Evolutionary conservation across 2,329 filamentous ascomycete species (phyloP), one percentile per base, ranked within the genome.

Genomic region (Aspergillus terreus): DNA sequence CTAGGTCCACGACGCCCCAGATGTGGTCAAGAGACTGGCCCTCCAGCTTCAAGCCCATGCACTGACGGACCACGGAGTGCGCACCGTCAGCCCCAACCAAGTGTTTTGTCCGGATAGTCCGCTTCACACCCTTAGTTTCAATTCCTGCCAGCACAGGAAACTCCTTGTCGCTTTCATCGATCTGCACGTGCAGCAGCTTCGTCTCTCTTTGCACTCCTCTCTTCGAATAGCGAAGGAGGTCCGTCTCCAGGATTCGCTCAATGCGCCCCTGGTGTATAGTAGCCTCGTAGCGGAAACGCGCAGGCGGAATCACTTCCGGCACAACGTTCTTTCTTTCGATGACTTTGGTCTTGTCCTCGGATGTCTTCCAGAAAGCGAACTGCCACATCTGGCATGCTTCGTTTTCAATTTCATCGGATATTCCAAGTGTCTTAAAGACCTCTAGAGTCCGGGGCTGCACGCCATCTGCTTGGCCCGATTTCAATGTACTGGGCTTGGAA

Each of bases 1-100:
- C 83, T 23, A 86, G 80, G 58, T 90, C 86, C 76, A 89, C 86
- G 23, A 89, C 86, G 43, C 86, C 86, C 86, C 86, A 90, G 19
- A 89, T 83, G 63, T 88, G 77, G 41, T 84, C 78, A 47, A 85
- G 84, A 12, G 84, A 84, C 61, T 88, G 85, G 54, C 85, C 88
- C 30, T 82, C 78, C 23, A 90, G 73, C 38, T 58, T 58, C 4
- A 75, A 54, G 5, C 65, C 66, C 58, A 74, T 64, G 59, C 82
- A 78, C 41, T 83, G 76, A 41, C 86, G 76, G 12, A 89, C 77
- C 49, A 80, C 82, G 0, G 86, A 89, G 51, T 81, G 79, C 2
- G 86, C 83, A 1, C 86, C 86, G 63, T 90, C 86, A 4, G 83
- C 85, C 27, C 86, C 81, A 54, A 90, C 85, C 2, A 90, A 72